Evolutionary conservation across 1,284 basidiomycete species (phyloP), one percentile per base, ranked within the genome.

Genomic region (Heterobasidion occidentale): DNA sequence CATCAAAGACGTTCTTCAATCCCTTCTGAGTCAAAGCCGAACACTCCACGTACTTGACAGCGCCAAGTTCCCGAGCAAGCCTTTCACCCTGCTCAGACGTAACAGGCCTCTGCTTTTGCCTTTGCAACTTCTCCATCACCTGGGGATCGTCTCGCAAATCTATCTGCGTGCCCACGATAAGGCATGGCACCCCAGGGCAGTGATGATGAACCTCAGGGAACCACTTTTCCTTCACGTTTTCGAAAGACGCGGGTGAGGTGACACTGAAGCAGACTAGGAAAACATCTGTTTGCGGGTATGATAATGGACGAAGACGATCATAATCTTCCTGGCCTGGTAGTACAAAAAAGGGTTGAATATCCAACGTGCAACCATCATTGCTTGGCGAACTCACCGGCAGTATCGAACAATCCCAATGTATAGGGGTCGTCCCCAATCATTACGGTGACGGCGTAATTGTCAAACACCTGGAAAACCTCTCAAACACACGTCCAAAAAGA

Each of bases 211-310:
- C 96, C 77, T 99, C 97, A 34, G 96, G 97, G 83, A 98, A 98
- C 96, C 96, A 99, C 74, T 99, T 99, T 77, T 99, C 96, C 82
- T 97, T 98, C 67, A 99, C 96, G 88, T 99, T 99, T 75, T 99
- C 96, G 70, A 98, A 99, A 54, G 94, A 98, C 44, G 97, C 95
- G 6, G 96, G 97, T 27, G 92, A 96, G 36, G 95, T 98, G 63
- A 99, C 97, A 68, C 92, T 96, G 80, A 98, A 99, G 77, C 96
- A 99, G 64, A 99, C 95, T 57, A 99, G 83, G 82, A 99, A 99
- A 57, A 99, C 96, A 69, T 99, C 97, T 62, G 96, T 99, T 78
- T 99, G 96, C 33, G 96, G 96, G 80, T 99, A 99, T 69, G 95
- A 98, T 75, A 99, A 78, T 66, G 96, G 96, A 68, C 97, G 91